Base-by-base conservation (phyloP, 2,329 filamentous ascomycete species). In the Immersiporthe knoxdaviesiana region DNA sequence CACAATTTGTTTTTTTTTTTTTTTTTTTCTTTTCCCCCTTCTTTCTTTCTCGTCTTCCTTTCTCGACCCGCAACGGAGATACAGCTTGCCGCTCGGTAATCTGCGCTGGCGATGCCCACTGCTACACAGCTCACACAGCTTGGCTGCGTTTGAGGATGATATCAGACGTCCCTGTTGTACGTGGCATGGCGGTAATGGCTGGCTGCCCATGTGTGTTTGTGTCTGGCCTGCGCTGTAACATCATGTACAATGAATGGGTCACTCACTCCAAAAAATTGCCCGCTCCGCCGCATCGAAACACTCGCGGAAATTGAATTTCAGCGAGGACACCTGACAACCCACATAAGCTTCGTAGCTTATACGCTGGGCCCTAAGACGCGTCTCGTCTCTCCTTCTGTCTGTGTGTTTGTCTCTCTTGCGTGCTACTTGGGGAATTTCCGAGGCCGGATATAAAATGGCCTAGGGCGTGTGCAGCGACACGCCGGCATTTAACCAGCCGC, bases 291-390 rank as follows among this genome's bases (percentile, higher is more conserved):
- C 56, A 18, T 21, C 14, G 41, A 37, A 32, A 58, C 27, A 4
- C 61, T 67, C 66, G 69, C 67, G 66, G 41, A 66, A 70, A 63
- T 68, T 63, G 63, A 37, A 69, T 72, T 60, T 69, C 56, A 69
- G 72, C 72, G 70, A 69, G 70, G 69, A 72, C 72, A 73, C 72
- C 60, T 67, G 69, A 71, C 39, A 71, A 67, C 69, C 69, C 69
- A 71, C 69, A 69, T 66, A 35, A 30, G 37, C 21, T 56, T 60
- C 50, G 37, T 54, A 64, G 69, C 67, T 66, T 71, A 63, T 59
- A 71, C 41, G 67, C 67, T 66, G 67, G 67, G 67, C 64, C 69
- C 68, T 37, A n/a, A n/a, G n/a, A n/a, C n/a, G n/a, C n/a, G n/a
- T n/a, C n/a, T n/a, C n/a, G n/a, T 66, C 12, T 66, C 12, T 10